Conservation (phyloP, 2,329 filamentous ascomycete species). For the Lecanicillium sp. region DNA sequence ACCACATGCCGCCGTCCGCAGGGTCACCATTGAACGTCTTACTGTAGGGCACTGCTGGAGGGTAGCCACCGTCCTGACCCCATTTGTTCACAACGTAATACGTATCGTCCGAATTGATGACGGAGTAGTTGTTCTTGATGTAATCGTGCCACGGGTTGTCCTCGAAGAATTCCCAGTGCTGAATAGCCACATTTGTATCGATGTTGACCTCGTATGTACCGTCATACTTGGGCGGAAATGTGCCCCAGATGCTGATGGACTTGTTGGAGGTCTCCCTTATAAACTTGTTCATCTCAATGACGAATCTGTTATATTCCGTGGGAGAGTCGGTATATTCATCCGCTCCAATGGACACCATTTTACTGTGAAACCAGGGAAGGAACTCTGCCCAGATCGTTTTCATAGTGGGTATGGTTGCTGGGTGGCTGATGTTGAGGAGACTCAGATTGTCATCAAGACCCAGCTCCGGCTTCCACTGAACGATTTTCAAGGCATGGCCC, state of each 20-base stretch:
- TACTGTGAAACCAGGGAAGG: constrained; percentile 47
- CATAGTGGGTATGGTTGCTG: constrained; percentile 41
- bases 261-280: constrained; percentile 36
- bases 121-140: constrained; percentile 13
- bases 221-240: constrained; percentile 19
- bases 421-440: constrained; percentile 34
- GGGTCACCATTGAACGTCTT: constrained; percentile 21
- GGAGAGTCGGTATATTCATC: constrained; percentile 43
- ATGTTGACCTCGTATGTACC: constrained; percentile 7
- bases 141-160: constrained; percentile 14
- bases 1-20: constrained; percentile 9
- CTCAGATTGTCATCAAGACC: constrained; percentile 37
- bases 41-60: constrained; percentile 35
- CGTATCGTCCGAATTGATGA: constrained; percentile 17
- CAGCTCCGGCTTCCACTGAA: constrained; percentile 51
- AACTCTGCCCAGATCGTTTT: constrained; percentile 44
- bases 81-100: constrained; percentile 21
- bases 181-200: constrained; percentile 14
- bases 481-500: constrained; percentile 46
- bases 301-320: constrained; percentile 39
- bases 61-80: constrained; percentile 30
- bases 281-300: constrained; percentile 37
- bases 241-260: constrained; percentile 45
- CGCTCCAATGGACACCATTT: constrained; percentile 46
- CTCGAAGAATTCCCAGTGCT: constrained; percentile 26